Conservation (phyloP, 2,329 filamentous ascomycete species). For the Juglanconis oblonga region DNA sequence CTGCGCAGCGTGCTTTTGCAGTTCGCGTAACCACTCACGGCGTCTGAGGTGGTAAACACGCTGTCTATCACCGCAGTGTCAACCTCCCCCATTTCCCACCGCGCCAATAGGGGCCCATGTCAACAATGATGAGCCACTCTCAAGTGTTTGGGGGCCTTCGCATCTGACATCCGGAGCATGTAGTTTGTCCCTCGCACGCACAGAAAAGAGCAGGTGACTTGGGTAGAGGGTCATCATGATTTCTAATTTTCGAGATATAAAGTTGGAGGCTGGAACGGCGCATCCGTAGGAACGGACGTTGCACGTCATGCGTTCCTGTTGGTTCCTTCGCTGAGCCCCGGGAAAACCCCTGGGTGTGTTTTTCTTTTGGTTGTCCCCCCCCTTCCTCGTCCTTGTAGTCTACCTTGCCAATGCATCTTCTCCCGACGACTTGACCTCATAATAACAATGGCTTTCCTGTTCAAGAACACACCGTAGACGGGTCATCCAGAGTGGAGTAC, state of each 20-base stretch:
- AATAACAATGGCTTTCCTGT: no score
- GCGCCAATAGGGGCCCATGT: constrained; percentile 12
- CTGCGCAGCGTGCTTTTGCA: background rate
- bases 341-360: background rate
- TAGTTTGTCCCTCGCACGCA: background rate
- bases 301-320: constrained; percentile 5
- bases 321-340: background rate
- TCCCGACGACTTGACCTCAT: no score
- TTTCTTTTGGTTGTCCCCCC: background rate
- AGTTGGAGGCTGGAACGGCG: constrained; percentile 1
- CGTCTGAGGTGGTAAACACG: constrained; percentile 11
- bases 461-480: no score
- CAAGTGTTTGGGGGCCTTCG: background rate
- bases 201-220: background rate
- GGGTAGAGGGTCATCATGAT: background rate
- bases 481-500: no score
- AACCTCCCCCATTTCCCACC: constrained; percentile 18
- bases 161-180: background rate
- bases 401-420: no score
- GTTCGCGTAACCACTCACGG: constrained; percentile 12
- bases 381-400: no score
- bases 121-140: constrained; percentile 6
- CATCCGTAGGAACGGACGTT: constrained; percentile 2
- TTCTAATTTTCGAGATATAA: background rate
- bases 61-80: constrained; percentile 16